A percentile compares a stretch with the other conserved stretches of the same genome.
Conservation (phyloP, 441 rosid species). For the Populus hybrid region DNA sequence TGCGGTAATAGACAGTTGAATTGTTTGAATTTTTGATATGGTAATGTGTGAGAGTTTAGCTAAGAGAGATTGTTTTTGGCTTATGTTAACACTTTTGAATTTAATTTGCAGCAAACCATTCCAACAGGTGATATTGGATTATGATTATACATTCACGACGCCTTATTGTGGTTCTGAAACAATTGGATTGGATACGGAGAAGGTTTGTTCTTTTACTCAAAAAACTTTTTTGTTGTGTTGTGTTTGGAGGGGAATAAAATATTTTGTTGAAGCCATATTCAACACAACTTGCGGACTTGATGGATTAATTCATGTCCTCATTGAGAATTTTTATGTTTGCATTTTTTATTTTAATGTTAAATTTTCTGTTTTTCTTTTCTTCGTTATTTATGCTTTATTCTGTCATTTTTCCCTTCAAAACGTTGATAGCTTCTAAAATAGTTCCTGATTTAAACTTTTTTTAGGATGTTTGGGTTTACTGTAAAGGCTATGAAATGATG, state of each 20-base stretch:
- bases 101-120: constrained; percentile 74
- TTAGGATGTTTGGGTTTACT: not conserved
- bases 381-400: not conserved
- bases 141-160: constrained; percentile 96
- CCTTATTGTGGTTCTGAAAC: constrained; percentile 81
- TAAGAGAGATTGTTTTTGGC: constrained; percentile 5
- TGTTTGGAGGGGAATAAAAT: not conserved
- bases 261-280: not conserved
- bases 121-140: constrained; percentile 89
- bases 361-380: too few relatives aligned
- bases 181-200: constrained; percentile 37
- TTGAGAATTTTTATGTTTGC: too few relatives aligned
- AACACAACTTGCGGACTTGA: not conserved
- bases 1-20: not conserved
- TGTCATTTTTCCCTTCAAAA: not conserved
- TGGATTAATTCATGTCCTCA: not conserved
- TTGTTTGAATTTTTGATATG: constrained; percentile 9
- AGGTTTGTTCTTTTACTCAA: constrained; percentile 31
- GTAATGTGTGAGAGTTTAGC: not conserved
- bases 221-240: not conserved
- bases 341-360: too few relatives aligned
- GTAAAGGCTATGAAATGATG: not conserved
- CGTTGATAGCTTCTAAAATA: not conserved
- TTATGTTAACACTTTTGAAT: constrained; percentile 1
- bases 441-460: not conserved